Conservation (phyloP, 306 rosid species). For the Cucurbita maxima region DNA sequence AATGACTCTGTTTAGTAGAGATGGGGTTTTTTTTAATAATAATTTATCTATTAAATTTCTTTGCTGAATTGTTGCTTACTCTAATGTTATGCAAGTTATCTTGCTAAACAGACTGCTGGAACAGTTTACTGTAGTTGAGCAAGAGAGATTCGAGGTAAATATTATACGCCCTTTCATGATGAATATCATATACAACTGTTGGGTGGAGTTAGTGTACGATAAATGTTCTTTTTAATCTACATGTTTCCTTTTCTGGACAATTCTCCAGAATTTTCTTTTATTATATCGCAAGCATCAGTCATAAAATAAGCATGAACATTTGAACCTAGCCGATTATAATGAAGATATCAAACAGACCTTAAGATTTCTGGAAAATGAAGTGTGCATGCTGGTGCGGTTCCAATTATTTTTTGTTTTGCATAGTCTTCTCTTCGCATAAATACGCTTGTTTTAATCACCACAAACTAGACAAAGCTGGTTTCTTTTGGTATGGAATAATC, state of each 20-base stretch:
- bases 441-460: background rate
- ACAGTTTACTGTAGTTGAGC: background rate
- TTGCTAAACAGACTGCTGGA: background rate
- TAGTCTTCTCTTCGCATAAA: background rate
- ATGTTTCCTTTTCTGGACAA: background rate
- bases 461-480: constrained; percentile 23
- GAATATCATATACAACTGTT: background rate
- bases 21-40: background rate
- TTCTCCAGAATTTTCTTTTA: background rate
- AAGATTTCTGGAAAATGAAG: background rate
- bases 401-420: background rate
- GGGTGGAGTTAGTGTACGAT: background rate
- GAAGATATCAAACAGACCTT: background rate
- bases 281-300: background rate
- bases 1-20: background rate
- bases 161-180: background rate
- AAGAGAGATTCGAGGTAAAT: background rate
- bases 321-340: background rate
- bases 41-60: background rate
- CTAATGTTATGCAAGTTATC: background rate
- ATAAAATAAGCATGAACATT: background rate
- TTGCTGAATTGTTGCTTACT: background rate
- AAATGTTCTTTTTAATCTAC: background rate
- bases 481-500: constrained; percentile 13
- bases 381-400: background rate